These are phyloP conservation scores for Boletus subparvulus DNA, from an alignment of 768 basidiomycete species.

Conservation along the genomic window DNA sequence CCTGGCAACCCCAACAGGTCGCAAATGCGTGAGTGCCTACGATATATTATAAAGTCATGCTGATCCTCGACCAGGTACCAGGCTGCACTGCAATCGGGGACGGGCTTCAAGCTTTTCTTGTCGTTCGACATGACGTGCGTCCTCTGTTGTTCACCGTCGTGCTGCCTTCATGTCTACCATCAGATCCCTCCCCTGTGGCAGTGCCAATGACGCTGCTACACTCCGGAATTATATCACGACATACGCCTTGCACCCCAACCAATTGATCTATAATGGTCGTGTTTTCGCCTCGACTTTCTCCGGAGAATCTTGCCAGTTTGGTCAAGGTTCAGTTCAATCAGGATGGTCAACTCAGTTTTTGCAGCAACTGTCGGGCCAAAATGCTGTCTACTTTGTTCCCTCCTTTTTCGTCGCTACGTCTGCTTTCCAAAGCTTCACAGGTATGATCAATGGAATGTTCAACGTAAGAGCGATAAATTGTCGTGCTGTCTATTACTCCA, in stretches of 20 bases:
- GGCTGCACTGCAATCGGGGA: constrained; percentile 51
- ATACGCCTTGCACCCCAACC: constrained; percentile 57
- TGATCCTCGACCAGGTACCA: constrained; percentile 43
- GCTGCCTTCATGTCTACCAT: not conserved
- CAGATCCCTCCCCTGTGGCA: constrained; percentile 56
- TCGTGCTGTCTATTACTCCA: constrained; percentile 6
- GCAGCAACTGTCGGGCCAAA: constrained; percentile 44
- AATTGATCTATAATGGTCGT: constrained; percentile 46
- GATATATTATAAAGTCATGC: constrained; percentile 8
- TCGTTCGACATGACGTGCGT: constrained; percentile 78
- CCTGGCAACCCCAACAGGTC: constrained; percentile 62
- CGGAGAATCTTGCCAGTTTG: constrained; percentile 69
- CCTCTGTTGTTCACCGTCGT: not conserved
- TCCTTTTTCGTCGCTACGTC: constrained; percentile 64
- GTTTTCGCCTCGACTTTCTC: constrained; percentile 71
- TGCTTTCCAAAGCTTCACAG: constrained; percentile 43
- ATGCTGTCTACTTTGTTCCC: constrained; percentile 61
- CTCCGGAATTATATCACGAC: constrained; percentile 55
- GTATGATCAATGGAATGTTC: constrained; percentile 58
- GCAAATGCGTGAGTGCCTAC: constrained; percentile 53
- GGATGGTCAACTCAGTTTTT: constrained; percentile 62
- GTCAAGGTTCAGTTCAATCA: constrained; percentile 45
- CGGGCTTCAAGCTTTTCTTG: constrained; percentile 70
- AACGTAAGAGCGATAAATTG: constrained; percentile 42
- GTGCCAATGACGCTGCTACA: constrained; percentile 44